Evolutionary conservation across 2,329 filamentous ascomycete species (phyloP), one percentile per base, ranked within the genome.

Genomic region (Proliferodiscus dingleyae): DNA sequence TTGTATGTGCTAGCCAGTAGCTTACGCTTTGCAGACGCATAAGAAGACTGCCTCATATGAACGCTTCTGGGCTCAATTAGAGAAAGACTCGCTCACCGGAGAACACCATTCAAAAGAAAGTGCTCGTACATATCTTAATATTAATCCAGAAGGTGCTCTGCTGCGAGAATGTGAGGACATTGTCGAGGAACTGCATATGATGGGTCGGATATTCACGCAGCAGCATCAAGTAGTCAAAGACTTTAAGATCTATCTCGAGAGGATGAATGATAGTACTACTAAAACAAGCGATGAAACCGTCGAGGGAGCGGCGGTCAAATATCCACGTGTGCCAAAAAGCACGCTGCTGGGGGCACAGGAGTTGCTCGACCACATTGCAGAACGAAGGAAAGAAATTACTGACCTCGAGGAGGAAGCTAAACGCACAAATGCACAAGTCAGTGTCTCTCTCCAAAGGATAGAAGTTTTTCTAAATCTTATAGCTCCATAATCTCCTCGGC

Each of bases 101-200:
- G 9, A 15, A 30, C 30, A 33, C 13, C 37, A 30, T 15, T 42
- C 38, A 6, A 34, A 41, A 11, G 34, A 24, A 6, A 43, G n/a
- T 16, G 24, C 16, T 11, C 43, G 34, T 56, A 64, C 6, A 44
- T 64, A 9, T 46, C 51, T 71, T 2, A 63, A 70, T 41, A 70
- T 71, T 19, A 65, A 64, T 5, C 63, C 61, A 0, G 68, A 71
- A 43, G 66, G 66, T 0, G 58, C 61, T 18, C 54, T 72, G 0
- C 66, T 69, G 28, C 52, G 59, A 0, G 70, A 73, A 40, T 64
- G 69, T 16, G 67, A 69, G 24, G 69, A 72, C 24, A 68, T 72
- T 18, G 51, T 68, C 4, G 69, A 72, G 5, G 70, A 73, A 44
- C 59, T 73, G 0, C 63, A 66, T 3, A 72, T 72, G 19, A 71